Evolutionary conservation across 306 rosid species (phyloP), one percentile per base, ranked within the genome.

Genomic region (Boehmeria nivea): DNA sequence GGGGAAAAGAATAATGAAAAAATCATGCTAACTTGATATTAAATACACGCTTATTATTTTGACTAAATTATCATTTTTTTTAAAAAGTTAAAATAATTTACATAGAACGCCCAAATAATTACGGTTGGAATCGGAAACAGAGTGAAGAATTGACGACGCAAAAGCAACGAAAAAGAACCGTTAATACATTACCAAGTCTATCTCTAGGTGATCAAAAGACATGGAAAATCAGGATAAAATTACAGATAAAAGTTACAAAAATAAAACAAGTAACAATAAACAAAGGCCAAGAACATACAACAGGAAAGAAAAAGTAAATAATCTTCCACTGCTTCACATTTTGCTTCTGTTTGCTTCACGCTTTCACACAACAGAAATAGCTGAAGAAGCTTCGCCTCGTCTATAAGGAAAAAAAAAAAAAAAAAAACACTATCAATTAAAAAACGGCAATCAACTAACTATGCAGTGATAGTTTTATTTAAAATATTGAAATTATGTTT

Each of bases 291-390:
- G 10, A 26, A 4, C 47, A 25, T 2, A 18, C n/a, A n/a, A n/a
- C n/a, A n/a, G n/a, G n/a, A n/a, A n/a, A n/a, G 9, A 14, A 12
- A 12, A 23, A 31, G 36, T 31, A 31, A 31, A 31, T 31, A 45
- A 24, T 39, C 51, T 15, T 27, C 21, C n/a, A 25, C 40, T 39
- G 47, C 46, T 16, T 34, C 40, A 6, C 9, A 26, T n/a, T 67
- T 40, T 51, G 18, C 17, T 36, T 18, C 20, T 43, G 21, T 7
- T 36, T n/a, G n/a, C n/a, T n/a, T 87, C 71, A 84, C 28, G 89
- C 93, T 64, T 76, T 91, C 73, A 75, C 83, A 48, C 95, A 91
- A 59, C 98, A 91, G 75, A 91, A 91, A 76, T 76, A 91, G 73
- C 98, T 75, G 76, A 91, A 66, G 68, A 90, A 76, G 63, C 90